Evolutionary conservation across 805 yeast species (phyloP), one percentile per base, ranked within the genome.

Genomic region (Candida argentea): DNA sequence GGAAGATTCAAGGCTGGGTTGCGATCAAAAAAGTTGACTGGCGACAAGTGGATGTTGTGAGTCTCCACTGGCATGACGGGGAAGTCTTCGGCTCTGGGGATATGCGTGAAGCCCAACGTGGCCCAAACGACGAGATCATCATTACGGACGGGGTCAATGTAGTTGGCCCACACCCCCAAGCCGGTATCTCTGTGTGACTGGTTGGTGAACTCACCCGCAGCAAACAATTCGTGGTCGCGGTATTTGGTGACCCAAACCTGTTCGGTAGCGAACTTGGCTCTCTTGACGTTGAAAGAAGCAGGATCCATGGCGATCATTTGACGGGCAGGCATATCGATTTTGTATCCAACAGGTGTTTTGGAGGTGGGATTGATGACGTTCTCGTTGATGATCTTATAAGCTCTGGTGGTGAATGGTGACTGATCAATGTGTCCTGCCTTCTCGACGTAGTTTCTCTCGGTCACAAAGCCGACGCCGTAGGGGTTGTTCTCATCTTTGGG

Each of bases 51-150:
- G 41, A 80, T 74, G 41, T 49, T 56, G 60, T 78, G 75, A 38
- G 74, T 75, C 57, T 81, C 93, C 32, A 77, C 82, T 19, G 91
- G 87, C 93, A 81, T 81, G 29, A 81, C 87, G 27, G 93, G 93
- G 78, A 82, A 81, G 53, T 81, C 89, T 58, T 81, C 93, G 20
- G 77, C 74, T 46, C 83, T 69, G 43, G 91, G 91, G 44, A 80
- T 70, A 49, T 81, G 93, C 3, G 89, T 81, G 60, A 81, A 69
- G 16, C 84, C 86, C 49, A 81, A 51, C 25, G 91, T 80, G 38
- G 82, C 80, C 87, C 89, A 81, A 24, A 81, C 77, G 35, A 81
- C 85, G 33, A 73, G 50, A 42, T 81, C 87, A 12, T 76, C 76
- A 52, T 80, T 70, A 70, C 87, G 76, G 20, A 80, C 84, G 20